Evolutionary conservation across 1,284 basidiomycete genomes (phyloP), one percentile per base, ranked within the genome.

Genomic region (Kwoniella shivajii): DNA sequence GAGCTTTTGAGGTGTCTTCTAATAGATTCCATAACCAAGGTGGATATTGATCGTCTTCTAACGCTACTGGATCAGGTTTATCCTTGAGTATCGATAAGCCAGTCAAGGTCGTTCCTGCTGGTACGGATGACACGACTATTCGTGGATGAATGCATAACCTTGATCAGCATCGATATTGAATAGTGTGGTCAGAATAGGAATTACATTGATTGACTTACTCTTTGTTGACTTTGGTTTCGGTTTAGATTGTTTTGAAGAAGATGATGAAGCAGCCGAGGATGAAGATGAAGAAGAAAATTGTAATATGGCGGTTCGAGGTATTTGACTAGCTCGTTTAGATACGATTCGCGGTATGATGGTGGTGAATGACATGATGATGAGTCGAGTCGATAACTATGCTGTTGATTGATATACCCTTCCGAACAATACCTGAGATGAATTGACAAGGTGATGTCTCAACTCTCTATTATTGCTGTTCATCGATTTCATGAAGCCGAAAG

Each of bases 11-110:
- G 14, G 62, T 60, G 46, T 66, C 61, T 30, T 72, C 73, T 34
- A 91, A 78, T 41, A 93, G 73, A 22, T 82, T 86, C 91, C 92
- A 97, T 42, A 97, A 77, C 93, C 93, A 96, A 4, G 84, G 73
- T 1, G 93, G 93, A 75, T 97, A 96, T 67, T 88, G 85, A 36
- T 89, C 85, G 76, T 97, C 93, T 2, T 88, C 81, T 11, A 84
- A 78, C 1, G 93, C 90, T 11, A 92, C 76, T 2, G 95, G 86
- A 34, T 90, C 87, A 0, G 84, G 80, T 70, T 92, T 88, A 62
- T 85, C 87, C 76, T 96, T 96, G 50, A 90, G 81, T 68, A 91
- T 91, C 59, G 88, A 87, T 6, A 92, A 75, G 2, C 92, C 92
- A 9, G 81, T 80, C 34, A 97, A 79, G 2, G 89, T 78, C 6